Base-by-base conservation (phyloP, 768 basidiomycete genomes). In the Gloeopeniophorella convolvens region DNA sequence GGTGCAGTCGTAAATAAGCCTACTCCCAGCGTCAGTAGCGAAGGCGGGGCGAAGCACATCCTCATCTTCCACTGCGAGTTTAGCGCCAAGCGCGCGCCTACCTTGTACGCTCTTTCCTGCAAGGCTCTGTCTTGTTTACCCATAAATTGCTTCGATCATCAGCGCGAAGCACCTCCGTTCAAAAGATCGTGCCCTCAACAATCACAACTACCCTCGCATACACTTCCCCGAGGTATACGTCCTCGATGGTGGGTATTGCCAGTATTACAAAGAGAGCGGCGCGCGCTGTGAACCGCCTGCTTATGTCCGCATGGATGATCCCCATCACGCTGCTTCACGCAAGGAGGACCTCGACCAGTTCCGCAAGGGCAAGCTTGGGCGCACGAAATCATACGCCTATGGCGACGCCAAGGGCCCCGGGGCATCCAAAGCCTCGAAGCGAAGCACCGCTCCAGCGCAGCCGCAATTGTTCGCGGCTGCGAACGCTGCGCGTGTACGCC, bases 21-120 rank as follows among this genome's bases (percentile, higher is more conserved):
- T 9, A 71, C 66, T 49, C 79, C 85, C 4, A 83, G 82, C 28
- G 72, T 79, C 33, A 93, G 90, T 65, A 87, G 89, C 18, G 86
- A 93, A 58, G 48, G 66, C 0, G 69, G 71, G 12, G 78, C 75
- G 66, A 94, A 94, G 70, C 92, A 86, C 1, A 71, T 98, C 27
- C 69, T 98, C 34, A 77, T 99, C 39, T 98, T 99, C 75, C 96
- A 99, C 63, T 99, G 96, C 72, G 96, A 99, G 68, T 97, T 97
- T 63, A 93, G 89, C 57, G 85, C 79, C 15, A 96, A 96, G 69
- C 77, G 96, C 35, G 96, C 93, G 1, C 96, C 96, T 1, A 95
- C 95, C 8, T 91, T 95, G 94, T 94, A 65, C 70, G 82, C 18
- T 76, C 26, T n/a, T n/a, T 35, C 20, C 36, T 37, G 10, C 36